Percentiles rank a stretch among this genome's conserved stretches.
Conservation (phyloP, 176 grass and related monocot genomes). For the Musa schizocarpa region DNA sequence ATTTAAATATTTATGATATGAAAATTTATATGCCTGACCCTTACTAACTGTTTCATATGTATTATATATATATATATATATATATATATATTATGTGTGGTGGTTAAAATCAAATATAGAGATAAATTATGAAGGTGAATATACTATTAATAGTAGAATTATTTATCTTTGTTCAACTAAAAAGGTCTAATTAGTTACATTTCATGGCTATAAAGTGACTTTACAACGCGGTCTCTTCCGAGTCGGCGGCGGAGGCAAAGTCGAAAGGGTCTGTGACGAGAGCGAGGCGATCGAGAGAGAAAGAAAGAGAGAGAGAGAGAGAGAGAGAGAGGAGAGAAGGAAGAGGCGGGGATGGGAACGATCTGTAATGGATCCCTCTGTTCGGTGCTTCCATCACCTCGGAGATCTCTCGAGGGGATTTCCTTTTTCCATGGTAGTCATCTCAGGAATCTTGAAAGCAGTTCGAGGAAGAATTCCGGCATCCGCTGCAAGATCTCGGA, state of each 20-base stretch:
- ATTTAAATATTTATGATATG: no score
- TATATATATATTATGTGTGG: no score
- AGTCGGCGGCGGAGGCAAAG: background rate
- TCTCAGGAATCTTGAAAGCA: background rate
- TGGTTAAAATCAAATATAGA: no score
- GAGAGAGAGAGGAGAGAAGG: background rate
- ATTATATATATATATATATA: no score
- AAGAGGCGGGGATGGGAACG: constrained; percentile 10
- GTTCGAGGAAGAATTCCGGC: background rate
- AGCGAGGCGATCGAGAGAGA: background rate
- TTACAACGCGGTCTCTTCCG: background rate
- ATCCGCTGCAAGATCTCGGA: constrained; percentile 18
- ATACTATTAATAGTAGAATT: no score
- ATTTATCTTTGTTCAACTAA: no score
- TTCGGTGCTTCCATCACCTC: constrained; percentile 3
- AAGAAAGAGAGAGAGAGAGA: background rate
- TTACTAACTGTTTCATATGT: no score
- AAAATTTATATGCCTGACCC: no score
- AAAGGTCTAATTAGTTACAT: no score
- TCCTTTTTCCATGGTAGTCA: constrained; percentile 2
- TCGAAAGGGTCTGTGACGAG: no score
- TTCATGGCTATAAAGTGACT: background rate
- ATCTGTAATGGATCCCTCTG: constrained; percentile 5
- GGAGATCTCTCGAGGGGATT: constrained; percentile 2
- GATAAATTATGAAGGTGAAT: no score